Evolutionary conservation across 257 asterid genomes (phyloP).

Genomic region (Ophiorrhiza pumila): DNA sequence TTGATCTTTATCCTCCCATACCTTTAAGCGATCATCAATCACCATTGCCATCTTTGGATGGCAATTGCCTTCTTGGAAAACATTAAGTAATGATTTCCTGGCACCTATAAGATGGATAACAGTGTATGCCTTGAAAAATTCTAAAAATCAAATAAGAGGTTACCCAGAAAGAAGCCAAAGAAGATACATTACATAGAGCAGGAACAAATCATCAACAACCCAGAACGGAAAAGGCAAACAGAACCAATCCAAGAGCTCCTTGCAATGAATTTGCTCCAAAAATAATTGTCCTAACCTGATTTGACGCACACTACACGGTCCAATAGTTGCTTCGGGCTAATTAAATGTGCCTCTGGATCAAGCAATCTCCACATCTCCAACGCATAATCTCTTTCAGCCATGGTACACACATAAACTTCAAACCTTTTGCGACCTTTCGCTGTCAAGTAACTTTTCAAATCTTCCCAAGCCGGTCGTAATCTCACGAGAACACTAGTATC

Average conservation of each 20-base stretch:
- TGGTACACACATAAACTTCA: constrained; percentile 95
- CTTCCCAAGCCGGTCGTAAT: constrained; percentile 99
- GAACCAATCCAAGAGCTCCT: neutral
- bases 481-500: constrained; percentile 96
- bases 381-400: constrained; percentile 99
- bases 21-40: constrained; percentile 91
- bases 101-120: constrained; percentile 48
- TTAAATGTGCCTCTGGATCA: constrained; percentile 82
- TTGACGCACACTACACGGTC: constrained; percentile 92
- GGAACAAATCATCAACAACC: neutral
- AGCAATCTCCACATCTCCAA: constrained; percentile 99
- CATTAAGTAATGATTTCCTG: constrained; percentile 82
- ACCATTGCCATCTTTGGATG: constrained; percentile 99
- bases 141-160: neutral
- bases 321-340: constrained; percentile 58
- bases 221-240: neutral
- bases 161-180: neutral
- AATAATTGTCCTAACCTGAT: constrained; percentile 51
- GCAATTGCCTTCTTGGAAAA: constrained; percentile 83
- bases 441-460: constrained; percentile 74
- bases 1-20: constrained; percentile 99
- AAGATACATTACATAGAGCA: neutral
- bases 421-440: constrained; percentile 95
- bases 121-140: neutral
- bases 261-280: neutral